Percentiles rank a stretch among this genome's conserved stretches.
Conservation (phyloP, 2,329 filamentous ascomycete genomes). For the Paraconiothyrium brasiliense region DNA sequence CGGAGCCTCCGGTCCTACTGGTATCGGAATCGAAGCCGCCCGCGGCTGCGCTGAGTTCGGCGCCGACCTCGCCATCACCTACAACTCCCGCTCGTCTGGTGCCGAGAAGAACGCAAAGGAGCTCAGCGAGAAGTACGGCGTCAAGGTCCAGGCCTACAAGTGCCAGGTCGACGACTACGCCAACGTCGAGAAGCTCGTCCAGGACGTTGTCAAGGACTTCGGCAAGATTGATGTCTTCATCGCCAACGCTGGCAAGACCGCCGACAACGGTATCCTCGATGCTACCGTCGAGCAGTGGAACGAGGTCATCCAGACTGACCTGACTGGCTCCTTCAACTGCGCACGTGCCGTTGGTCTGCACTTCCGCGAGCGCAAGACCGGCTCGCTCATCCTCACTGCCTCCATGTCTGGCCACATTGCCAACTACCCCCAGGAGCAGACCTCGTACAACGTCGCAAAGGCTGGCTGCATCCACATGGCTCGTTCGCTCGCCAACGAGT, state of each 20-base stretch:
- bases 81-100: constrained; percentile 68
- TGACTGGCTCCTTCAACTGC: constrained; percentile 88
- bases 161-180: constrained; percentile 67
- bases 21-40: constrained; percentile 74
- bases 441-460: constrained; percentile 62
- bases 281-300: constrained; percentile 76
- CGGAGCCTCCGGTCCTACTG: constrained; percentile 68
- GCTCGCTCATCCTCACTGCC: constrained; percentile 73
- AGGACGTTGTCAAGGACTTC: constrained; percentile 73
- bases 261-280: constrained; percentile 73
- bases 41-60: constrained; percentile 72
- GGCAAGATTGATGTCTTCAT: constrained; percentile 74
- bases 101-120: constrained; percentile 73
- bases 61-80: constrained; percentile 73
- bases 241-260: constrained; percentile 76
- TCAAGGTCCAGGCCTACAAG: constrained; percentile 75
- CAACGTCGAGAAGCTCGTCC: constrained; percentile 65
- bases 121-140: constrained; percentile 66
- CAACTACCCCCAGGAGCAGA: constrained; percentile 80
- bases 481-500: constrained; percentile 72
- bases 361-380: constrained; percentile 72
- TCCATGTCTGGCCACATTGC: constrained; percentile 83
- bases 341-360: constrained; percentile 88
- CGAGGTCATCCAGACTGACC: constrained; percentile 83
- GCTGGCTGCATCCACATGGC: constrained; percentile 73